These are phyloP conservation scores for Talaromyces marneffei DNA, from an alignment of 2,329 filamentous ascomycete species.

Conservation along the genomic window DNA sequence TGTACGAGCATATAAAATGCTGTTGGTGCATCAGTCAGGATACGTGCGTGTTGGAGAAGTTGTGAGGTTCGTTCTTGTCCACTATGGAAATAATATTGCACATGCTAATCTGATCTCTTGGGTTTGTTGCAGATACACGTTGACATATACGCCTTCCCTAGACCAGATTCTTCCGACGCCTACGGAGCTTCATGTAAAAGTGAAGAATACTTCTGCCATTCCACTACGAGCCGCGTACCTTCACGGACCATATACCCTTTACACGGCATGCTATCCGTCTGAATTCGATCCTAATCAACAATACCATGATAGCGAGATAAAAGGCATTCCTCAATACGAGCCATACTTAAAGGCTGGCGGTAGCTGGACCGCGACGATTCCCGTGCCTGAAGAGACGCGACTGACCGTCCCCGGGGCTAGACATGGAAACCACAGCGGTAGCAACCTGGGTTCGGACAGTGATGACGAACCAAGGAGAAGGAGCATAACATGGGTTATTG, in stretches of 20 bases:
- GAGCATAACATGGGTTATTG: conserved; percentile 78
- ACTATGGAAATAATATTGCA: background rate
- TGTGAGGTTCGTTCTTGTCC: conserved; percentile 58
- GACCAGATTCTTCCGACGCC: conserved; percentile 89
- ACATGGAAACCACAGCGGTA: conserved; percentile 33
- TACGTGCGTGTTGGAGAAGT: conserved; percentile 92
- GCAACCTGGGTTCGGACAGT: conserved; percentile 24
- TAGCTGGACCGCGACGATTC: conserved; percentile 72
- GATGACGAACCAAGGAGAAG: conserved; percentile 28
- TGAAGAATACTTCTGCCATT: conserved; percentile 87
- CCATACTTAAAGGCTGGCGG: conserved; percentile 94
- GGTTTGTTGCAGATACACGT: conserved; percentile 54
- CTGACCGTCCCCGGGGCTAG: conserved; percentile 31
- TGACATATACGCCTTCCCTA: conserved; percentile 83
- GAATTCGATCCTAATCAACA: conserved; percentile 78
- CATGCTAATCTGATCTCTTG: background rate
- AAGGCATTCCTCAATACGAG: conserved; percentile 85
- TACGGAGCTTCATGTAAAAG: conserved; percentile 70
- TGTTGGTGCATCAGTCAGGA: conserved; percentile 84
- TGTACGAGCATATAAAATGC: conserved; percentile 52
- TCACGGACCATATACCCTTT: conserved; percentile 89
- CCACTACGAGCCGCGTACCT: conserved; percentile 91
- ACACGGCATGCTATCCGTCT: conserved; percentile 77
- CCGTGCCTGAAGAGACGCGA: conserved; percentile 72
- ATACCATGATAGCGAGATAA: conserved; percentile 60